Evolutionary conservation across 768 basidiomycete species (phyloP).

Genomic region (Neoboletus subvelutipes): DNA sequence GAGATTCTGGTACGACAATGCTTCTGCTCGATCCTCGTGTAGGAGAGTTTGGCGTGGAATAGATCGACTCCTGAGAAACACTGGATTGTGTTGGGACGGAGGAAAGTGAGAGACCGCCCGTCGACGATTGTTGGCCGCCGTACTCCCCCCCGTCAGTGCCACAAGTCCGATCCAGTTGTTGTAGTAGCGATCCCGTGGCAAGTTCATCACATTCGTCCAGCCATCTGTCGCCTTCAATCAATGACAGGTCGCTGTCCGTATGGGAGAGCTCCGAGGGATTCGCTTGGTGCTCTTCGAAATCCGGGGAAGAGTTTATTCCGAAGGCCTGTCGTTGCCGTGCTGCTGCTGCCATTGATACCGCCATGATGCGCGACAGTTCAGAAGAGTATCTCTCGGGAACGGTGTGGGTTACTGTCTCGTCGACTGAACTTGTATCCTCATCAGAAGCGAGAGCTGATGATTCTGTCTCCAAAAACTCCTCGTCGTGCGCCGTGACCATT

Average conservation of each 20-base stretch:
- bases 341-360: constrained; percentile 35
- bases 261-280: constrained; percentile 26
- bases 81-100: constrained; percentile 15
- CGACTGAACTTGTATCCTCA: constrained; percentile 8
- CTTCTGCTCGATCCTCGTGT: constrained; percentile 9
- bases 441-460: constrained; percentile 19
- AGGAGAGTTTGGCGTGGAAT: constrained; percentile 20
- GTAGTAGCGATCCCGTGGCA: constrained; percentile 30
- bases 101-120: constrained; percentile 11
- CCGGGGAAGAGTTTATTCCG: constrained; percentile 47
- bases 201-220: constrained; percentile 37
- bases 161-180: constrained; percentile 11
- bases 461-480: constrained; percentile 8
- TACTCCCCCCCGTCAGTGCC: neutral
- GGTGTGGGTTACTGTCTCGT: neutral
- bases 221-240: constrained; percentile 41
- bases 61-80: constrained; percentile 27
- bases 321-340: constrained; percentile 50
- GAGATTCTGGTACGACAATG: constrained; percentile 8
- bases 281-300: constrained; percentile 1
- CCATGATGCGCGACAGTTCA: constrained; percentile 29
- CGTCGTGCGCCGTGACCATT: neutral
- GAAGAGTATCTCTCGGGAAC: constrained; percentile 24
- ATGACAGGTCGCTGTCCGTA: constrained; percentile 49
- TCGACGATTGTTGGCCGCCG: constrained; percentile 3